These are phyloP conservation scores for Ustilago hordei DNA, from an alignment of 1,284 basidiomycete species.

Conservation along the genomic window DNA sequence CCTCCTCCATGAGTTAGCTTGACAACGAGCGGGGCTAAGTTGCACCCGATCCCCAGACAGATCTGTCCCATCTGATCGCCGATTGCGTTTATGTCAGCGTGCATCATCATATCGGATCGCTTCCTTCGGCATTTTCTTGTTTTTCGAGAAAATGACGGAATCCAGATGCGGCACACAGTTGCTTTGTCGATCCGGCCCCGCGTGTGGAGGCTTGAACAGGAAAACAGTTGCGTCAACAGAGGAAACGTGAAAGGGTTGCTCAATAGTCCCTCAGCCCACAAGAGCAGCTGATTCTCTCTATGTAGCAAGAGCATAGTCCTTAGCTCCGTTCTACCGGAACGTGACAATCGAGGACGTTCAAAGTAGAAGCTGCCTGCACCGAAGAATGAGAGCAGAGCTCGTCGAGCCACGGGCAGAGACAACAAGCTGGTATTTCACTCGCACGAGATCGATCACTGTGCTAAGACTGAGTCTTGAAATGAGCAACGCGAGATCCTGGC, in stretches of 20 bases:
- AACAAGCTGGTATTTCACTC: background rate
- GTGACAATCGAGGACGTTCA: too few relatives aligned
- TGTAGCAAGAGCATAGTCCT: too few relatives aligned
- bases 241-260: constrained; percentile 3
- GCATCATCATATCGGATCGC: too few relatives aligned
- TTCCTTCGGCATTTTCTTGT: background rate
- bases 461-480: background rate
- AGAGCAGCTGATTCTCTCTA: background rate
- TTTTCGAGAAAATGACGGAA: background rate
- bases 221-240: background rate
- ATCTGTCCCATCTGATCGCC: too few relatives aligned
- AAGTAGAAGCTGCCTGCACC: background rate
- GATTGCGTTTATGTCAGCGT: too few relatives aligned
- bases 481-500: background rate
- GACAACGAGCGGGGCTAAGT: too few relatives aligned
- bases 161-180: background rate
- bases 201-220: constrained; percentile 6
- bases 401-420: background rate
- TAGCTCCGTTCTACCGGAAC: too few relatives aligned
- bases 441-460: constrained; percentile 9
- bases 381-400: background rate
- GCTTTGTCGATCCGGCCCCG: constrained; percentile 4
- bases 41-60: too few relatives aligned
- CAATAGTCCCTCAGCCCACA: background rate
- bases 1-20: too few relatives aligned